Conservation (phyloP, 129 eudicot species). For the Ambrosia trifida region DNA sequence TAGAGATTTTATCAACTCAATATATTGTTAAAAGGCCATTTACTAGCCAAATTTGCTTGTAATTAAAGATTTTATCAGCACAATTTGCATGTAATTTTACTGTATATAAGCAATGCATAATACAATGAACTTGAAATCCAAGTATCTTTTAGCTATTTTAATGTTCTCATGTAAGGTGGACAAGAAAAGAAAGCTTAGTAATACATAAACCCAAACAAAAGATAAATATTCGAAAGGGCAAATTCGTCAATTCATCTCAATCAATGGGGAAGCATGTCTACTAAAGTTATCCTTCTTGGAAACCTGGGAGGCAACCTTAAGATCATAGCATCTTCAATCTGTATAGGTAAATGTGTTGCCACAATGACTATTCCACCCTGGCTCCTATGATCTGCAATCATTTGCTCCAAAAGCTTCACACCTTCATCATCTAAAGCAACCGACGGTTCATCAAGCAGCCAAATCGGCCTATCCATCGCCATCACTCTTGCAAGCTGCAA, state of each 20-base stretch:
- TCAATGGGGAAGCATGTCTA: constrained; percentile 74
- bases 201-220: not conserved
- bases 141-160: not conserved
- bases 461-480: constrained; percentile 92
- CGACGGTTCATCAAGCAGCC: constrained; percentile 98
- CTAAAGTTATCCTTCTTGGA: constrained; percentile 75
- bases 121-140: too few species aligned
- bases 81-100: too few species aligned
- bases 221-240: constrained; percentile 3
- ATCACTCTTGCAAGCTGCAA: constrained; percentile 85
- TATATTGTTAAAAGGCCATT: too few species aligned
- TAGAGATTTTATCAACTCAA: too few species aligned
- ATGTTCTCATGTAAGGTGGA: not conserved
- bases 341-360: constrained; percentile 82
- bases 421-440: constrained; percentile 96
- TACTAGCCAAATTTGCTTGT: too few species aligned
- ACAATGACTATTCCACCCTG: constrained; percentile 91
- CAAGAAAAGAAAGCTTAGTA: not conserved
- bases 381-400: constrained; percentile 80
- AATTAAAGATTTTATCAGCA: too few species aligned
- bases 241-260: constrained; percentile 39
- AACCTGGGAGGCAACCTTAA: constrained; percentile 79
- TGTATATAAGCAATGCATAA: too few species aligned
- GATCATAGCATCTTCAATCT: constrained; percentile 70
- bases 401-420: constrained; percentile 73